Conservation (phyloP, 2,329 filamentous ascomycete genomes). For the Eutypa lata region DNA sequence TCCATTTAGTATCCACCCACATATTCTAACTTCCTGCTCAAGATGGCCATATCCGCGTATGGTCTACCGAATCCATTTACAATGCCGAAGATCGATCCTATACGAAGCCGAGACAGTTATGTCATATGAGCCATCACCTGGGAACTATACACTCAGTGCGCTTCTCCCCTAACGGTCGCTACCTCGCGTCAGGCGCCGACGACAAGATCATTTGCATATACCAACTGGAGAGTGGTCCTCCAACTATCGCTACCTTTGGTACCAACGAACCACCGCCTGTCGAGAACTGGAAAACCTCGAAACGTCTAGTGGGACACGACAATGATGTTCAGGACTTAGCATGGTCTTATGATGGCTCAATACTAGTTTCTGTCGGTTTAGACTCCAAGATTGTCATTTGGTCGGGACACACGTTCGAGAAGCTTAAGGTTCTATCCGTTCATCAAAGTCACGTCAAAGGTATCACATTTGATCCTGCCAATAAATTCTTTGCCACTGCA, state of each 20-base stretch:
- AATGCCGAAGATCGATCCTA: conserved; percentile 71
- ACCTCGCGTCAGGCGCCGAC: conserved; percentile 93
- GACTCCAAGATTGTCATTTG: conserved; percentile 98
- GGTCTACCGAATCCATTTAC: conserved; percentile 93
- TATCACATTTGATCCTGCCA: conserved; percentile 96
- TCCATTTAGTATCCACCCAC: conserved; percentile 14
- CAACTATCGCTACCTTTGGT: conserved; percentile 70
- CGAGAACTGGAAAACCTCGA: conserved; percentile 97
- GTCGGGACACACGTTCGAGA: conserved; percentile 98
- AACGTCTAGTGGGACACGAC: conserved; percentile 91
- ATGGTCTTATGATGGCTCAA: conserved; percentile 94
- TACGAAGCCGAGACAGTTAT: conserved; percentile 83
- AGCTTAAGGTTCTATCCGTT: conserved; percentile 86
- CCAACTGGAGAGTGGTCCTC: conserved; percentile 77
- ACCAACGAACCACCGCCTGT: conserved; percentile 87
- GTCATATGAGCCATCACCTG: conserved; percentile 97
- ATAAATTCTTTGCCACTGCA: conserved; percentile 98
- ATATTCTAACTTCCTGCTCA: conserved; percentile 10
- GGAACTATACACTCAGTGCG: conserved; percentile 96
- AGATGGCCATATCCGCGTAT: conserved; percentile 96
- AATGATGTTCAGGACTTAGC: conserved; percentile 98
- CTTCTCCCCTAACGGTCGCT: conserved; percentile 92
- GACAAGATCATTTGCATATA: conserved; percentile 99
- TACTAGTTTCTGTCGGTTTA: conserved; percentile 90
- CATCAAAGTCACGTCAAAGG: conserved; percentile 99